Evolutionary conservation across 2,329 filamentous ascomycete genomes (phyloP), one percentile per base, ranked within the genome.

Genomic region (Colletotrichum costaricense): DNA sequence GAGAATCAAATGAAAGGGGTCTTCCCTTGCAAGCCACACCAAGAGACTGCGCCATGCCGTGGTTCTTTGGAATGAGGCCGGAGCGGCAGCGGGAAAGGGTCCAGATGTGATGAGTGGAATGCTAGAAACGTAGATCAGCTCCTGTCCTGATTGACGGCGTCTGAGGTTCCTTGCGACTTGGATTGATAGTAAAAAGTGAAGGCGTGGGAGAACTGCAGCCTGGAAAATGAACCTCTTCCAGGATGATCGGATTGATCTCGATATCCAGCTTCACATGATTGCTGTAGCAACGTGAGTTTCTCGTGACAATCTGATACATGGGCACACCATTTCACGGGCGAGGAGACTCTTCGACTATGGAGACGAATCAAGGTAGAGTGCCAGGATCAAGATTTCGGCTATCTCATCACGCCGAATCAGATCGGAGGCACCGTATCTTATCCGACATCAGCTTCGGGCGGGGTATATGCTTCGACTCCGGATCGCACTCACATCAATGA

Each of bases 401-500:
- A n/a, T 49, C 22, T 52, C 38, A 49, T 7, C 28, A 16, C 35
- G 46, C 49, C 62, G 12, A 64, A 64, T 55, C 62, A 30, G 30
- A 49, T 30, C 4, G 19, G 26, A 19, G 19, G 14, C 16, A n/a
- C 55, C 16, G 16, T 56, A 24, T 30, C 35, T 35, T 58, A 66
- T 66, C 63, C 26, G 19, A 9, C 33, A 30, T 30, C 65, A 49
- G 49, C 49, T 63, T 63, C 58, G 49, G 46, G 63, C 63, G 63
- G 52, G 63, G 63, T 66, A 16, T 9, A 42, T 11, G 19, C 4
- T 22, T 8, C 7, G 26, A 4, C 22, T 26, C 22, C 5, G 60
- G 8, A 12, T n/a, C 19, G 16, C 24, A 6, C 11, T 28, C 54
- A 22, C 30, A 28, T 35, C 55, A 35, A 35, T 35, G 19, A 22